These are phyloP conservation scores for Perkinsela sp. DNA, from an alignment of 208 protist genomes.

Conservation along the genomic window DNA sequence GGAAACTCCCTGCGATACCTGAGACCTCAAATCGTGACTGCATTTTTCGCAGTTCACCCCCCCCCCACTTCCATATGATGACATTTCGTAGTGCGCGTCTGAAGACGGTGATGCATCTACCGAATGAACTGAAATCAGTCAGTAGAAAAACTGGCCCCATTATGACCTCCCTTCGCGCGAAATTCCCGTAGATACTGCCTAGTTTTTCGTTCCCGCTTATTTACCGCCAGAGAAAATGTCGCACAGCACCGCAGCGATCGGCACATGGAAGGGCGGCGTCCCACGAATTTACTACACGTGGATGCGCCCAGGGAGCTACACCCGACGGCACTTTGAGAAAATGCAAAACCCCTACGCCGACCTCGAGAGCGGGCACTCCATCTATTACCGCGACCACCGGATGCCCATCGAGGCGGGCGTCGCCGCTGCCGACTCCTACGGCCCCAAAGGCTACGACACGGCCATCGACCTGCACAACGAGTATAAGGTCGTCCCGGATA, in stretches of 20 bases:
- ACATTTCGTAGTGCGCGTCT: too few species aligned
- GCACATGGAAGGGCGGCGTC: slow-evolving; percentile 58
- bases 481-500: slow-evolving; percentile 64
- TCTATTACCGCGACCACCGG: slow-evolving; percentile 62
- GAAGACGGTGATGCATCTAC: too few species aligned
- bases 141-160: too few species aligned
- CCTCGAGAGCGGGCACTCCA: slow-evolving; percentile 55
- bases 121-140: too few species aligned
- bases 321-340: slow-evolving; percentile 63
- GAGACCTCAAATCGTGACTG: too few species aligned
- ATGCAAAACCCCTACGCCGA: slow-evolving; percentile 72
- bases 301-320: slow-evolving; percentile 65
- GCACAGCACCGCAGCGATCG: slow-evolving; percentile 3
- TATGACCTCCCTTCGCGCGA: too few species aligned
- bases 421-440: slow-evolving; percentile 50
- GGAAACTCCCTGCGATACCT: too few species aligned
- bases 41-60: too few species aligned
- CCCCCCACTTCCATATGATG: too few species aligned
- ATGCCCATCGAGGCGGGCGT: slow-evolving; percentile 51
- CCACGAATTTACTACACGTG: slow-evolving; percentile 68
- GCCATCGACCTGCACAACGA: slow-evolving; percentile 64
- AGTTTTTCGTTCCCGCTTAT: too few species aligned
- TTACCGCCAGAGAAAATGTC: too few species aligned
- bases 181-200: too few species aligned
- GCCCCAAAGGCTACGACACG: slow-evolving; percentile 67